Percentiles rank a stretch among this genome's conserved stretches.
These are phyloP conservation scores for Spathaspora arborariae DNA, from an alignment of 805 yeast genomes.

Conservation along the genomic window DNA sequence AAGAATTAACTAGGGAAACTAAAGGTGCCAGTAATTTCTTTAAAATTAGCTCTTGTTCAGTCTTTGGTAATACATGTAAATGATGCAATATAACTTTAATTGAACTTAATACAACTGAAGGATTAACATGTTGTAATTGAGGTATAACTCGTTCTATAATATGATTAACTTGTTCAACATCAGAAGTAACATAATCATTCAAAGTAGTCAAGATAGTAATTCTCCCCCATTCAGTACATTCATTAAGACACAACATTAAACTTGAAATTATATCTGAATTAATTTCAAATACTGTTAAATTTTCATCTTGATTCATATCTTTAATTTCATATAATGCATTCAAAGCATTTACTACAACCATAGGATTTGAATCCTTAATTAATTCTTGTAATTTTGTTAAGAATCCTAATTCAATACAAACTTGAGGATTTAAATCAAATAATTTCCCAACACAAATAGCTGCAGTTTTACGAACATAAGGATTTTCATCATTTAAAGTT, in stretches of 20 bases:
- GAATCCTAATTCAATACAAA: constrained; percentile 87
- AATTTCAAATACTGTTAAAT: constrained; percentile 32
- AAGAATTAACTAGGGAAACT: constrained; percentile 76
- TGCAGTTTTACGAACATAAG: constrained; percentile 96
- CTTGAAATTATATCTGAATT: constrained; percentile 47
- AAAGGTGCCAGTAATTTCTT: constrained; percentile 79
- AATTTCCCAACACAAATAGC: constrained; percentile 95
- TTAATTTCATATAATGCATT: constrained; percentile 81
- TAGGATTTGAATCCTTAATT: constrained; percentile 85
- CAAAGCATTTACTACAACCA: constrained; percentile 95
- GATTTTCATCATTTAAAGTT: constrained; percentile 88
- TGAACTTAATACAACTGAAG: constrained; percentile 86
- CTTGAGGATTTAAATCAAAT: constrained; percentile 75
- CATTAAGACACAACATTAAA: constrained; percentile 81
- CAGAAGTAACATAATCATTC: constrained; percentile 60
- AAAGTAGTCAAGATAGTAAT: constrained; percentile 82
- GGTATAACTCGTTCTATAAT: constrained; percentile 89
- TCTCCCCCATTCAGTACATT: constrained; percentile 99
- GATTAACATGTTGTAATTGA: constrained; percentile 94
- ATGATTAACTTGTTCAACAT: constrained; percentile 65
- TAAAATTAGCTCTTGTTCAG: constrained; percentile 42
- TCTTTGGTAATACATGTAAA: constrained; percentile 42
- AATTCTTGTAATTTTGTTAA: constrained; percentile 61
- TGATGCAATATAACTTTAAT: constrained; percentile 78
- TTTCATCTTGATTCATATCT: constrained; percentile 54